phyloP scores from a whole-genome alignment of 768 basidiomycete species.

The Neoboletus magnificus region DNA sequence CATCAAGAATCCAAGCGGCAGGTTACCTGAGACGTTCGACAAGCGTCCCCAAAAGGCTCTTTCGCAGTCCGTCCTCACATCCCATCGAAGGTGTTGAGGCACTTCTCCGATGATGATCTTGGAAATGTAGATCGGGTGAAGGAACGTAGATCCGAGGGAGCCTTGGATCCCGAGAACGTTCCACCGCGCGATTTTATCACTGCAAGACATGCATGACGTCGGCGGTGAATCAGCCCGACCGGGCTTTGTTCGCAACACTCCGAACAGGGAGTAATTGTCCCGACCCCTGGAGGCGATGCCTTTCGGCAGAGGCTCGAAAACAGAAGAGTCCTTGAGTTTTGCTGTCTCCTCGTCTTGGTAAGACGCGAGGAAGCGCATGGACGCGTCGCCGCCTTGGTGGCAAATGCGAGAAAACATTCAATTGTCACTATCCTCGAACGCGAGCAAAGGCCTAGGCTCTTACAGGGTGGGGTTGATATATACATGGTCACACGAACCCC shows the following conservation, averaged over 20 bases:
- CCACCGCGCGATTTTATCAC: slow-evolving; percentile 93
- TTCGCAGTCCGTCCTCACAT: slow-evolving; percentile 59
- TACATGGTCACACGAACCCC: slow-evolving; percentile 64
- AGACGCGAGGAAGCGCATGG: slow-evolving; percentile 71
- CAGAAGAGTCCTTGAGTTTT: slow-evolving; percentile 52
- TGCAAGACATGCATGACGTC: slow-evolving; percentile 87
- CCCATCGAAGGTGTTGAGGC: slow-evolving; percentile 33
- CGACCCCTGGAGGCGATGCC: slow-evolving; percentile 64
- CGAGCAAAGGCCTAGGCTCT: slow-evolving; percentile 34
- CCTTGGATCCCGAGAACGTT: slow-evolving; percentile 83
- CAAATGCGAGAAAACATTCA: not conserved
- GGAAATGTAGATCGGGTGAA: slow-evolving; percentile 62
- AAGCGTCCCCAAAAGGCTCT: slow-evolving; percentile 64
- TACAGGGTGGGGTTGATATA: slow-evolving; percentile 66
- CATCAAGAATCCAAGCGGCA: not conserved
- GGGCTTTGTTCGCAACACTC: slow-evolving; percentile 89
- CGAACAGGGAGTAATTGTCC: slow-evolving; percentile 69
- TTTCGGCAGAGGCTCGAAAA: slow-evolving; percentile 33
- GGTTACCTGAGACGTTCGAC: slow-evolving; percentile 39
- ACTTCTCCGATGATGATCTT: slow-evolving; percentile 75
- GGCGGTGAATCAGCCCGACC: slow-evolving; percentile 86
- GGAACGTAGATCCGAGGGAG: slow-evolving; percentile 56
- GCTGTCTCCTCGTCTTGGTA: slow-evolving; percentile 77
- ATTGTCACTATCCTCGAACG: slow-evolving; percentile 40
- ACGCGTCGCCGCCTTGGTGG: slow-evolving; percentile 85